Conservation (phyloP, 768 basidiomycete genomes). For the Kwoniella pini region DNA sequence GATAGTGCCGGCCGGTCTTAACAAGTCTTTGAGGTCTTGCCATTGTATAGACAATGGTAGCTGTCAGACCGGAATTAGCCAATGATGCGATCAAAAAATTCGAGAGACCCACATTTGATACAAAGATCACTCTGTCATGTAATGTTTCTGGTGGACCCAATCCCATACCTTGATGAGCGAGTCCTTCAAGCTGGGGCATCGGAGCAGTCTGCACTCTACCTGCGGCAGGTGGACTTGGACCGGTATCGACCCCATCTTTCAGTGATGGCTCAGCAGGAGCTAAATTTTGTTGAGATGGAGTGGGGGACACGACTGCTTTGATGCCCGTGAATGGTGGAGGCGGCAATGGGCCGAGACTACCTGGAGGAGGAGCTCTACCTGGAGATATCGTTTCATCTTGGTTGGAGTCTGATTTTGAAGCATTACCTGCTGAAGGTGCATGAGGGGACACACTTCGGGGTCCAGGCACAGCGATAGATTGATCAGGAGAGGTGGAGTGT, state of each 20-base stretch:
- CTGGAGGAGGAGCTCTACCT: conserved; percentile 25
- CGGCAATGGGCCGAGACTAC: conserved; percentile 27
- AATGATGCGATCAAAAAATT: neutral
- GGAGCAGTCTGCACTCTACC: neutral
- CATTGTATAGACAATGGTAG: conserved; percentile 61
- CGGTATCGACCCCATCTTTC: neutral
- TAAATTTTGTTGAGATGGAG: neutral
- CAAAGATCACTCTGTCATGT: conserved; percentile 46
- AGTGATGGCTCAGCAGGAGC: neutral
- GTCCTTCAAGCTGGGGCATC: conserved; percentile 33
- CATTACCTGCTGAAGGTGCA: neutral
- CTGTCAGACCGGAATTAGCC: conserved; percentile 19
- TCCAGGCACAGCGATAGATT: neutral
- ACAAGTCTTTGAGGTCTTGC: conserved; percentile 97
- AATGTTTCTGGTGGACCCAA: conserved; percentile 42
- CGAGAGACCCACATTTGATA: conserved; percentile 38
- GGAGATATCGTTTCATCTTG: conserved; percentile 12
- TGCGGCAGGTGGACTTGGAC: conserved; percentile 2
- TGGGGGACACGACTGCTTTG: conserved; percentile 18
- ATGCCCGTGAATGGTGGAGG: conserved; percentile 22
- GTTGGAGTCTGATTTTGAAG: conserved; percentile 12
- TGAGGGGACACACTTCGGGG: conserved; percentile 8
- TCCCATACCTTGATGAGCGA: conserved; percentile 34
- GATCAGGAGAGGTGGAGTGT: conserved; percentile 19
- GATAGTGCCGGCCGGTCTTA: conserved; percentile 85